Base-by-base conservation (phyloP, 768 basidiomycete genomes). In the Lyophyllum decastes region DNA sequence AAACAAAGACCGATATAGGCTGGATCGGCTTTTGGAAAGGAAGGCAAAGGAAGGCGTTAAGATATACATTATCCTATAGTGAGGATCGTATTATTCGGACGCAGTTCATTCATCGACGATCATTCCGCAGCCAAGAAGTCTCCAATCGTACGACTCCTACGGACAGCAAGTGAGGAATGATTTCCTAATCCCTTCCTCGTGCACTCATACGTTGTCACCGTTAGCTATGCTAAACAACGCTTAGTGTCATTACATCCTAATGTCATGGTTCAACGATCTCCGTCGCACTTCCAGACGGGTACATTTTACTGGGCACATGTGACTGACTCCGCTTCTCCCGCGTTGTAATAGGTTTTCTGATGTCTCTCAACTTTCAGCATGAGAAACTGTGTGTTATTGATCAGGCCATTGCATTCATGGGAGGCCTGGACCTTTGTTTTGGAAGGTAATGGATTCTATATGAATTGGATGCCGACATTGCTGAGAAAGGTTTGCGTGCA, bases 271-370 rank as follows among this genome's bases (percentile, higher is more conserved):
- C 97, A 99, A 68, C 87, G 97, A 24, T 98, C 96, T 4, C 97
- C 97, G 0, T 96, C 94, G 2, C 97, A 99, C 73, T 94, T 98
- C 72, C 90, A 94, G 69, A 97, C 95, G 0, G 95, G 95, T 12
- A 98, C 95, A 2, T 94, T 96, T 70, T 95, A 97, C 69, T 99
- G 97, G 97, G 95, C 96, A 25, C 97, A 98, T 75, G 95, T 96
- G 67, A 64, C 88, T 73, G 33, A 49, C 22, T 57, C 47, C 52
- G 11, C 27, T 49, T 54, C 27, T 19, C n/a, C 25, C 27, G 30
- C 12, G 17, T 26, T 41, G 26, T 26, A 17, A 17, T 21, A 5
- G 19, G 6, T 38, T 24, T 38, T 44, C 60, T 63, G 22, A 56
- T 47, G 24, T 47, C 12, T 46, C 58, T 51, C 35, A 19, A 24